Evolutionary conservation across 2,329 filamentous ascomycete species (phyloP).

Genomic region (Cordyceps farinosa): DNA sequence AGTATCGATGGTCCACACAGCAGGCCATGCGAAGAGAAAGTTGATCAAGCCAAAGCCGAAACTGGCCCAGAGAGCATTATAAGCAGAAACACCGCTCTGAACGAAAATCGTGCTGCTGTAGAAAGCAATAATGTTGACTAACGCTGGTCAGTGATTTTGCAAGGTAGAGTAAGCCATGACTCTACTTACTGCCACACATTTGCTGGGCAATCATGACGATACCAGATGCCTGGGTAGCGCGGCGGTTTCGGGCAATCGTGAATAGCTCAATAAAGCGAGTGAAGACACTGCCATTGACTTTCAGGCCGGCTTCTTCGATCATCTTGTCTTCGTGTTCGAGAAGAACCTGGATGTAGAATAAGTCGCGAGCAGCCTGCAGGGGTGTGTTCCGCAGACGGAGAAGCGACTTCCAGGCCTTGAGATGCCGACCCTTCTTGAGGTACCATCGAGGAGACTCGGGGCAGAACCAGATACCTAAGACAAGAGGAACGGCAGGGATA

Average conservation of each 20-base stretch:
- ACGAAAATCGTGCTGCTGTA: slow-evolving; percentile 46
- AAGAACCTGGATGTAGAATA: slow-evolving; percentile 56
- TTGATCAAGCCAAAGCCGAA: slow-evolving; percentile 52
- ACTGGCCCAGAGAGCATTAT: slow-evolving; percentile 39
- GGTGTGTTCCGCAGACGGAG: slow-evolving; percentile 53
- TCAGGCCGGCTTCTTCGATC: slow-evolving; percentile 28
- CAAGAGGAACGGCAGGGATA: slow-evolving; percentile 59
- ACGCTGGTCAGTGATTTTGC: not conserved
- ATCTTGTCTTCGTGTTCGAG: slow-evolving; percentile 31
- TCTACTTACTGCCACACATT: slow-evolving; percentile 49
- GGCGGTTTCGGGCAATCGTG: slow-evolving; percentile 53
- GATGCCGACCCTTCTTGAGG: slow-evolving; percentile 57
- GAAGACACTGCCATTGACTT: slow-evolving; percentile 41
- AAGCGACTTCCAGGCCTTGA: slow-evolving; percentile 54
- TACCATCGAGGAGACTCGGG: slow-evolving; percentile 65
- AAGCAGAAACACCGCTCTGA: slow-evolving; percentile 37
- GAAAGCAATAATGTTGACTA: slow-evolving; percentile 48
- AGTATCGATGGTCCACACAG: slow-evolving; percentile 62
- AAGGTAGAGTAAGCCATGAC: not conserved
- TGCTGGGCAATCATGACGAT: slow-evolving; percentile 66
- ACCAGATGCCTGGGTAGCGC: slow-evolving; percentile 63
- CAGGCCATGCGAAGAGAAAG: slow-evolving; percentile 61
- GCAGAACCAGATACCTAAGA: slow-evolving; percentile 56
- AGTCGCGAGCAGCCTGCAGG: slow-evolving; percentile 58
- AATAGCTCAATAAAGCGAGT: slow-evolving; percentile 55